Percentiles rank a stretch among this genome's conserved stretches.
phyloP scores from a whole-genome alignment of 78 protist species.

The Dictyostelium citrinum region DNA sequence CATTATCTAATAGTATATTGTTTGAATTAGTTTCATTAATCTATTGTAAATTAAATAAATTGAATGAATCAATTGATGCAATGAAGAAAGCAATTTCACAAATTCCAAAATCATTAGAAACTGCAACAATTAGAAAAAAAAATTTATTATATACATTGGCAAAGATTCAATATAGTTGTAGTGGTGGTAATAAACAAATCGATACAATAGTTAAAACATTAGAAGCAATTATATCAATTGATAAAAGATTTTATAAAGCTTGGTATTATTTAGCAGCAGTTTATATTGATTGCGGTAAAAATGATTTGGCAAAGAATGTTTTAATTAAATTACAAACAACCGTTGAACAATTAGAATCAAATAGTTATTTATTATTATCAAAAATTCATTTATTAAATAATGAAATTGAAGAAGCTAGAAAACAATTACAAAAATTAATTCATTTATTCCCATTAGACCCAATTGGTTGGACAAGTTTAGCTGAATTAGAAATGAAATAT shows the following conservation, averaged over 20 bases:
- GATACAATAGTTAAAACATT: slow-evolving; percentile 9
- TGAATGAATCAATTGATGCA: slow-evolving; percentile 12
- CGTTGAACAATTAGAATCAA: background rate
- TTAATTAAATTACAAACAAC: background rate
- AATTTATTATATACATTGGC: slow-evolving; percentile 15
- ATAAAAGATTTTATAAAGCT: background rate
- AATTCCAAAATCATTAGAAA: background rate
- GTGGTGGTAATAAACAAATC: background rate
- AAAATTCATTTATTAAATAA: background rate
- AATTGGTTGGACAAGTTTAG: background rate
- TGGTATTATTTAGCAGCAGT: background rate
- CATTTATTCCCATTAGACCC: slow-evolving; percentile 36
- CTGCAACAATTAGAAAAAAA: background rate
- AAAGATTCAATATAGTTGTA: background rate
- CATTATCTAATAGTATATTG: slow-evolving; percentile 7
- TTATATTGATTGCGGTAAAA: background rate
- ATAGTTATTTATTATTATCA: background rate
- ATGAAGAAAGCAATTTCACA: background rate
- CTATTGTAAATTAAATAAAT: background rate
- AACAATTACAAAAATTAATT: slow-evolving; percentile 1
- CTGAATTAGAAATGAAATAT: slow-evolving; percentile 1
- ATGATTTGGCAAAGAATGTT: background rate
- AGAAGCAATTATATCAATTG: background rate
- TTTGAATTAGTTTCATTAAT: slow-evolving; percentile 4
- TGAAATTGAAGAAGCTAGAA: background rate